Percentiles rank a stretch among this genome's conserved stretches.
phyloP scores from a whole-genome alignment of 1,284 basidiomycete genomes.

The Tylopilus sp. region DNA sequence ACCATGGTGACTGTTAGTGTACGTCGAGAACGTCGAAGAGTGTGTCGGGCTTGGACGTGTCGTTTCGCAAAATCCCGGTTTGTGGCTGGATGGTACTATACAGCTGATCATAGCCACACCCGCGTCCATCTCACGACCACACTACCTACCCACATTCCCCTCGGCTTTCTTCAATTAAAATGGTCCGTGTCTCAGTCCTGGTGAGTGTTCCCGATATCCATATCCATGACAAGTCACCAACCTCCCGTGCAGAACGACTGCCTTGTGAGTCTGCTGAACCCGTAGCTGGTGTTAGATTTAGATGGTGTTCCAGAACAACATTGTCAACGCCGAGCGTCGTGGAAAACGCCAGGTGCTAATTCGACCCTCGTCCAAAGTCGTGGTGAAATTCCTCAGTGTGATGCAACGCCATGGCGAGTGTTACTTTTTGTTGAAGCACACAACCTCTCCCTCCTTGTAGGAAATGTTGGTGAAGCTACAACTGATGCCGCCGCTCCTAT shows the following conservation, averaged over 20 bases:
- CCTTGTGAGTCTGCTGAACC: conserved; percentile 45
- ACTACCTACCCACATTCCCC: too few relatives aligned
- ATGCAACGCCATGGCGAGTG: conserved; percentile 96
- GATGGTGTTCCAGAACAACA: conserved; percentile 70
- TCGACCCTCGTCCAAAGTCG: conserved; percentile 93
- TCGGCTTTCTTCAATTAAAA: conserved; percentile 37
- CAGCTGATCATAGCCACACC: conserved; percentile 34
- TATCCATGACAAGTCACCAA: conserved; percentile 3
- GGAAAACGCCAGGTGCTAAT: conserved; percentile 97
- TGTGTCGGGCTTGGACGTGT: not conserved
- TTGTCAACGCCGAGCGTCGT: conserved; percentile 96
- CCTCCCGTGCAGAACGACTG: conserved; percentile 67
- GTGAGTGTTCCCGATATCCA: conserved; percentile 42
- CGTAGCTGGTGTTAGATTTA: not conserved
- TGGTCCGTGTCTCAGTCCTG: conserved; percentile 84
- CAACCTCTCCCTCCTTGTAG: not conserved
- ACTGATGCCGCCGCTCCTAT: not conserved
- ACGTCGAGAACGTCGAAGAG: conserved; percentile 23
- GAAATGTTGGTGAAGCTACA: not conserved
- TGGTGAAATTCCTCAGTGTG: conserved; percentile 93
- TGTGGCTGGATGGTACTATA: conserved; percentile 34
- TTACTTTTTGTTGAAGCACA: not conserved
- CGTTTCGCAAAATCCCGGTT: conserved; percentile 22
- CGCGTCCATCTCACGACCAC: too few relatives aligned
- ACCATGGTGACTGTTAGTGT: conserved; percentile 48